These are phyloP conservation scores for Phytophthora pistaciae DNA, from an alignment of 352 stramenopile species.

Conservation along the genomic window DNA sequence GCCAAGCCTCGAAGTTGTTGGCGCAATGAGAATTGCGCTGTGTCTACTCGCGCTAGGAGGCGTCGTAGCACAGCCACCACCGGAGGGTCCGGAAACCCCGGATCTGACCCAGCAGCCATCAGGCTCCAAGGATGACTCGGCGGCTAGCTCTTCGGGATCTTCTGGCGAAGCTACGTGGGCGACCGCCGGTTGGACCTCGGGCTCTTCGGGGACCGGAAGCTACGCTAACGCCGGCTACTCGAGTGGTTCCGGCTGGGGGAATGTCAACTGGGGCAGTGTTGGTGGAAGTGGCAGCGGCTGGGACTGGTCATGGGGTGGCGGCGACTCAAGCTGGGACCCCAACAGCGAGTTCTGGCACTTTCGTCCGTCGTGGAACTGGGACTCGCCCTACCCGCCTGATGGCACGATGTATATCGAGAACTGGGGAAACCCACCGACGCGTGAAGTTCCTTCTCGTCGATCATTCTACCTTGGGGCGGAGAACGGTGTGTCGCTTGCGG, in stretches of 20 bases:
- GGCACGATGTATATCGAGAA: conserved; percentile 32
- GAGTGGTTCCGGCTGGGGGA: conserved; percentile 6
- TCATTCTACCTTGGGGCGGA: conserved; percentile 23
- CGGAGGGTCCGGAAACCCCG: background rate
- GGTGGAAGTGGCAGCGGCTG: conserved; percentile 25
- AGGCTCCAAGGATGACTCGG: background rate
- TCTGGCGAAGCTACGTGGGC: background rate
- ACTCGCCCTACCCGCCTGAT: conserved; percentile 31
- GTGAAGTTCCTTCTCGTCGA: conserved; percentile 15
- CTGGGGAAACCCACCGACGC: conserved; percentile 23
- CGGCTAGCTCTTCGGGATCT: background rate
- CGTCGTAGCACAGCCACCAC: conserved; percentile 8
- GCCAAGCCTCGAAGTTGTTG: background rate
- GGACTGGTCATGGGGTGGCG: conserved; percentile 19
- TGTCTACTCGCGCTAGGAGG: conserved; percentile 8
- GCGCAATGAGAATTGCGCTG: conserved; percentile 23
- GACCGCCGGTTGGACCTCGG: conserved; percentile 5
- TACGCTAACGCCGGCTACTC: conserved; percentile 10
- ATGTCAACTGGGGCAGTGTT: conserved; percentile 6
- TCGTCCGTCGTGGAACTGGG: conserved; percentile 28
- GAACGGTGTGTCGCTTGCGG: conserved; percentile 16
- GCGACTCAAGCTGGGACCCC: conserved; percentile 12
- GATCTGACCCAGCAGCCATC: background rate
- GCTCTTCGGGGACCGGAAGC: conserved; percentile 6
- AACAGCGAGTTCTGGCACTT: conserved; percentile 28